Percentiles rank a stretch among this genome's conserved stretches.
Evolutionary conservation across 345 rosid genomes (phyloP).

Genomic region (Durio zibethinus): DNA sequence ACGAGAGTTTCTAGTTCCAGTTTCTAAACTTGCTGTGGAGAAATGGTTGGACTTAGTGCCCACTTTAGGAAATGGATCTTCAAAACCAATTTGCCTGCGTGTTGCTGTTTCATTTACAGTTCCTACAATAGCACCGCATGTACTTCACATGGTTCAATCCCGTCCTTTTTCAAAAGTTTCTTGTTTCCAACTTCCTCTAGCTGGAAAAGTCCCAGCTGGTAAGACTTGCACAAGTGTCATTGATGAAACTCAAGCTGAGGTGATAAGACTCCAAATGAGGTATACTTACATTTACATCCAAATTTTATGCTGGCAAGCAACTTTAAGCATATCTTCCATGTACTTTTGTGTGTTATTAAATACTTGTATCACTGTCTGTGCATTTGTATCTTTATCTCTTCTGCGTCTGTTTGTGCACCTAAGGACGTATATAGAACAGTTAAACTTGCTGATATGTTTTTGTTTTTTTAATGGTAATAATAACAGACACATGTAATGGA

Average conservation of each 20-base stretch:
- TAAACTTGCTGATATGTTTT: background rate
- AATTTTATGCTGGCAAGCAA: constrained; percentile 8
- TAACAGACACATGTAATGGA: background rate
- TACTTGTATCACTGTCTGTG: background rate
- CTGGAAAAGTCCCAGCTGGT: constrained; percentile 40
- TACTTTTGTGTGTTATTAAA: background rate
- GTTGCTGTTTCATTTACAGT: constrained; percentile 69
- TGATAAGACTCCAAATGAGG: constrained; percentile 89
- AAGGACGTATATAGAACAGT: no score
- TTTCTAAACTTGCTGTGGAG: constrained; percentile 58
- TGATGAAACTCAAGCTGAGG: constrained; percentile 53
- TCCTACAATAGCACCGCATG: constrained; percentile 52
- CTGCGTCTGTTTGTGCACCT: background rate
- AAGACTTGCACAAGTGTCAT: constrained; percentile 43
- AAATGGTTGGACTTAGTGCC: constrained; percentile 77
- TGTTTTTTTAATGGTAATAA: background rate
- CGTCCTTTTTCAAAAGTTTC: constrained; percentile 41
- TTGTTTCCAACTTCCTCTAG: constrained; percentile 55
- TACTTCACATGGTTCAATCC: constrained; percentile 49
- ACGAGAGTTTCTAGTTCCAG: constrained; percentile 57
- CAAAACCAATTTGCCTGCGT: constrained; percentile 52
- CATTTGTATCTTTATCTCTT: background rate
- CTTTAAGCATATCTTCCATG: background rate
- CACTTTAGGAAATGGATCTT: constrained; percentile 27
- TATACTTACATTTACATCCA: constrained; percentile 27